phyloP scores from a whole-genome alignment of 129 eudicot genomes.

The Smallanthus sonchifolius region DNA sequence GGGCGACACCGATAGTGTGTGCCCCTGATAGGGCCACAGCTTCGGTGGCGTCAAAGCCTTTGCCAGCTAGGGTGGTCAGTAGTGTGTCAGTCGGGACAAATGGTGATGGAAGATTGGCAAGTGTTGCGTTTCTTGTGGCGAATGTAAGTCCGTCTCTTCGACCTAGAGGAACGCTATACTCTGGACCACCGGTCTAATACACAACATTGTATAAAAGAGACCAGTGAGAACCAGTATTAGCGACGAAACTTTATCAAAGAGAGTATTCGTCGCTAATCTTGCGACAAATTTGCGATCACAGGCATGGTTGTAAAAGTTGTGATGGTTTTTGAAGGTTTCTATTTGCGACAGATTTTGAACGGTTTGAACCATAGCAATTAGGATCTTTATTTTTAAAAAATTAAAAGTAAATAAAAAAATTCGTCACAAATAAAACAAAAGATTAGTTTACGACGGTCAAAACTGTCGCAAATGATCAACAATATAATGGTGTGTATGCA shows the following conservation, averaged over 20 bases:
- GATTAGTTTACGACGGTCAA: too few species aligned
- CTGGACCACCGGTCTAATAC: slow-evolving; percentile 60
- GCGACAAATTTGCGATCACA: too few species aligned
- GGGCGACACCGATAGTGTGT: slow-evolving; percentile 63
- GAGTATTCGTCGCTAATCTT: too few species aligned
- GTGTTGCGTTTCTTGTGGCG: slow-evolving; percentile 49
- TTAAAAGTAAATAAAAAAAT: too few species aligned
- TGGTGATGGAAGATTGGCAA: slow-evolving; percentile 58
- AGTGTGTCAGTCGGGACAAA: slow-evolving; percentile 38
- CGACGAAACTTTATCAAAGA: too few species aligned
- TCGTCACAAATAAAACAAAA: too few species aligned
- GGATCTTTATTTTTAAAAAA: too few species aligned
- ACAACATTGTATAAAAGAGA: neutral
- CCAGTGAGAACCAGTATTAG: too few species aligned
- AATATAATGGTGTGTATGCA: neutral
- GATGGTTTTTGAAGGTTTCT: too few species aligned
- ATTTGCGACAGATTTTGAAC: too few species aligned
- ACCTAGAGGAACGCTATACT: slow-evolving; percentile 52
- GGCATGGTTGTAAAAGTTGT: too few species aligned
- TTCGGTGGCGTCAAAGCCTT: slow-evolving; percentile 47
- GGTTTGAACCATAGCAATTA: too few species aligned
- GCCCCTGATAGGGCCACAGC: slow-evolving; percentile 69
- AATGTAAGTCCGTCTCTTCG: slow-evolving; percentile 49
- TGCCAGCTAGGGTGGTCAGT: slow-evolving; percentile 33
- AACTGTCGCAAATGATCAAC: neutral